Base-by-base conservation (phyloP, 768 basidiomycete genomes). In the Russula brevipes region DNA sequence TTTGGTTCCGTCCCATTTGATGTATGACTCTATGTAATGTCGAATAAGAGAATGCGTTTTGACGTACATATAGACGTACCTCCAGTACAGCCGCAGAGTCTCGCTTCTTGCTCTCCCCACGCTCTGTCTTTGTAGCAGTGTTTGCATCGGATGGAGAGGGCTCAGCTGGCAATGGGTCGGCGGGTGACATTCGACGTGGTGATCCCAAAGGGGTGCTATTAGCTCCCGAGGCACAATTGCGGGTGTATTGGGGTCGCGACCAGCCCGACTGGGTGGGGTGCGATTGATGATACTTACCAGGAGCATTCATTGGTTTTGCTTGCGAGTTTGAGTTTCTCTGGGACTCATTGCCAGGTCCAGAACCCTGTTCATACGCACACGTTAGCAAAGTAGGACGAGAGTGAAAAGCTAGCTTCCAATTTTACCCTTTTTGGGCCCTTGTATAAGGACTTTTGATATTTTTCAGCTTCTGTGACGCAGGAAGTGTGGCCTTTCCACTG, bases 401-500 rank as follows among this genome's bases (percentile, higher is more conserved):
- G 42, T 59, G n/a, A 45, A 45, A 19, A 30, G 24, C 33, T 2
- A 16, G 10, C 10, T 72, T 74, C 24, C 24, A 24, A 24, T 24
- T 1, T 60, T 47, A 80, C 81, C 75, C 63, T 79, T 77, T 88
- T 90, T 0, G 84, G 81, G 9, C 90, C 92, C 70, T 89, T 92
- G 73, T 94, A 95, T 61, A 94, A 72, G 55, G 80, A 76, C 74
- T 92, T 92, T 77, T 97, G 85, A 71, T 97, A 96, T 73, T 96
- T 97, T 74, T 97, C 91, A 3, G 91, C 94, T 75, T 97, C 94
- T 64, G 82, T 85, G 49, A 97, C 85, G 73, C 94, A 97, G 36
- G 82, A 78, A 10, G 89, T 94, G 72, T 97, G 90, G 0, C 75
- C 77, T 74, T 91, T 93, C 79, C 85, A 96, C 63, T 93, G 85